Evolutionary conservation across 2,329 filamentous ascomycete genomes (phyloP), one percentile per base, ranked within the genome.

Genomic region (Botrytis fabae): DNA sequence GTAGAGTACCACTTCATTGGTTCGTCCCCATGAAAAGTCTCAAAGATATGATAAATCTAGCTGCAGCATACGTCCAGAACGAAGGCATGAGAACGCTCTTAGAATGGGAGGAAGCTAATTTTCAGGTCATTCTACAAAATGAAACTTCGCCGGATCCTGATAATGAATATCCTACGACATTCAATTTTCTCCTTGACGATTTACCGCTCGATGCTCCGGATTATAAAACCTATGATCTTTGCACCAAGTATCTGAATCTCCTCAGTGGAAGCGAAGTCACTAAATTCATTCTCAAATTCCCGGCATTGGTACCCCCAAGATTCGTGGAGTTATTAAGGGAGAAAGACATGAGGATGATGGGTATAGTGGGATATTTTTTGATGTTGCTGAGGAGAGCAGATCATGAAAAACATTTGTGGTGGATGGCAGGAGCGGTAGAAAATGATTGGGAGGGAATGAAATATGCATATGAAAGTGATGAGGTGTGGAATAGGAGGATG

Each of bases 301-400:
- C 61, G 6, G 38, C 44, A 4, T 59, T 66, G 38, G 48, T 48
- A 2, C 35, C 46, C 18, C 9, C n/a, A 1, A 59, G 62, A 38
- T 48, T 66, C 7, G 28, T 71, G 3, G 48, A 65, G 6, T 66
- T 66, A 28, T 22, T 71, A 32, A 46, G 65, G 51, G 38, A 59
- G 40, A 68, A 32, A 42, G 70, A 68, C 25, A 20, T 46, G 10
- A 59, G 62, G 22, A 35, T 38, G 22, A 44, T 72, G 61, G 40
- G 62, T 8, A 68, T 72, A 2, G 38, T 48, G 40, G 70, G 62
- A 5, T 72, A 72, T 61, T 72, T 72, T 18, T 35, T 72, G 22
- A 68, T 72, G 62, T n/a, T 72, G 18, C 38, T 72, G 18, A 44
- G 48, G 12, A 69, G 66, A 12, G 38, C n/a, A 18, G 35, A 59